Conservation (phyloP, 331 rosid genomes). For the Cucumis variabilis region DNA sequence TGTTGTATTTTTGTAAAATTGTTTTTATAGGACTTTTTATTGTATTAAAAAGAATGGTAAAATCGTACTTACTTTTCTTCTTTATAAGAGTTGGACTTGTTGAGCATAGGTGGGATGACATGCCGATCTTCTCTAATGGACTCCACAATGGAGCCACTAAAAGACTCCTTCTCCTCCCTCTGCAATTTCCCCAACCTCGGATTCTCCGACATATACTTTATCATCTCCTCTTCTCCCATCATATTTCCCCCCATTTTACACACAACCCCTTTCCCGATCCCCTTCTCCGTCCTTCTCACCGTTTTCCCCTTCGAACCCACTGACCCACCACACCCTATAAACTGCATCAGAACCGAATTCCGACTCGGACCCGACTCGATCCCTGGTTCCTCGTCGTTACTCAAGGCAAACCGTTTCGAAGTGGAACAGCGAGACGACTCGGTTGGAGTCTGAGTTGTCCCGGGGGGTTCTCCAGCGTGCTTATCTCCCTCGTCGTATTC, state of each 20-base stretch:
- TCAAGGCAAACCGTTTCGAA: constrained; percentile 37
- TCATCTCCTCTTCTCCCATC: constrained; percentile 53
- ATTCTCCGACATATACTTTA: constrained; percentile 68
- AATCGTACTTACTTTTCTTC: constrained; percentile 53
- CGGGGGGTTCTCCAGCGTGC: constrained; percentile 56
- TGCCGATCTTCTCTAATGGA: constrained; percentile 49
- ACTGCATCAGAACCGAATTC: constrained; percentile 62
- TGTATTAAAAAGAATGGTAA: no score
- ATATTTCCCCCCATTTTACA: constrained; percentile 35
- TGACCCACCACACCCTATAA: constrained; percentile 69
- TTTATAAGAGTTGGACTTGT: constrained; percentile 61
- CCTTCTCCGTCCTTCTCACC: constrained; percentile 27
- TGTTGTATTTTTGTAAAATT: no score
- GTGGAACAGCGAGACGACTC: not conserved
- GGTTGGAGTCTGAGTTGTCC: not conserved
- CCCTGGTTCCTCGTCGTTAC: constrained; percentile 36
- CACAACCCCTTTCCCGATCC: constrained; percentile 44
- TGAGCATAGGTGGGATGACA: constrained; percentile 36
- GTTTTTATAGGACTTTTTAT: no score
- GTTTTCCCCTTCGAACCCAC: constrained; percentile 49
- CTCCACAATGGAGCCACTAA: constrained; percentile 86
- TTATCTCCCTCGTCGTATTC: constrained; percentile 68
- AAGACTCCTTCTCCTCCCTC: constrained; percentile 82
- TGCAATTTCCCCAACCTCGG: constrained; percentile 81
- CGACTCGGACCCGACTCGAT: constrained; percentile 39